Evolutionary conservation across 495 filamentous ascomycete genomes (phyloP), one percentile per base, ranked within the genome.

Genomic region (Polyplosphaeria fusca): DNA sequence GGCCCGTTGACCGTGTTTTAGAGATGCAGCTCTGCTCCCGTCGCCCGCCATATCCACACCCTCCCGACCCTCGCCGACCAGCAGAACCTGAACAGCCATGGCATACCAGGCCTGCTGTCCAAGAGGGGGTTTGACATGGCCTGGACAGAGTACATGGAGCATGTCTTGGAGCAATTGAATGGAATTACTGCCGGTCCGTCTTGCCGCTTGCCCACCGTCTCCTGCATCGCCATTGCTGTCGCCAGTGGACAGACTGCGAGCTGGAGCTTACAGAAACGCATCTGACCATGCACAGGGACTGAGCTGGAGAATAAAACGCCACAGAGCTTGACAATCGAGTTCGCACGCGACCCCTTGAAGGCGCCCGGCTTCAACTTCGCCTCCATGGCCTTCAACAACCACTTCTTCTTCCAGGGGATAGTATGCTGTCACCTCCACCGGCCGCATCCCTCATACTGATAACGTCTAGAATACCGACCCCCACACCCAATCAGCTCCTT

Each of bases 351-450:
- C 57, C 82, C 91, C 27, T 76, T 80, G 50, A 74, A 79, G 58
- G 93, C 94, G 38, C 74, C 82, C 55, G 74, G 86, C 59, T 98
- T 98, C 82, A 98, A 98, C 78, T 82, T 92, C 67, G 93, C 93
- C 68, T 91, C 86, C 58, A 95, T 95, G 86, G 88, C 90, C 51
- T 85, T 88, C 76, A 96, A 97, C 81, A 96, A 96, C 77, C 83
- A 93, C 71, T 87, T 93, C 74, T 97, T 96, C 84, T 97, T 97
- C 80, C 74, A 77, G 61, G 73, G 78, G 65, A 70, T 88, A 61
- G 80, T 83, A 54, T 62, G 74, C 70, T 48, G 60, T 28, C 24
- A 27, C 9, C 47, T 65, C 20, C 14, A 18, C 16, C 25, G n/a
- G 30, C 39, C 39, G 39, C 20, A 20, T 18, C 39, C 39, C 5